Base-by-base conservation (phyloP, 345 rosid species). In the Trapa incisa region DNA sequence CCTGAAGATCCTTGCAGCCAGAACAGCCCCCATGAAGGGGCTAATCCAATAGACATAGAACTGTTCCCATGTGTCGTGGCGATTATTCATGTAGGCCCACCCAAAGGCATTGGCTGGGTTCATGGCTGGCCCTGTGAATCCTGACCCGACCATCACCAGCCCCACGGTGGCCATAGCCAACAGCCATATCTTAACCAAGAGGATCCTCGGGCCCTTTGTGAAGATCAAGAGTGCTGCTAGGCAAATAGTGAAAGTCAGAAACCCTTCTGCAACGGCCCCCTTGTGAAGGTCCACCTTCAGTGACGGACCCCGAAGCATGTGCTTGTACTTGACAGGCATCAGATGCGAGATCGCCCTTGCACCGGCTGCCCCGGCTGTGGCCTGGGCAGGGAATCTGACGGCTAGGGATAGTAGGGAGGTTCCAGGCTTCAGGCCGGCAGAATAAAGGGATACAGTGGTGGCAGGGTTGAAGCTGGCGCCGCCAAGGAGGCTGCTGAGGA, bases 101-200 rank as follows among this genome's bases (percentile, higher is more conserved):
- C 89, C 96, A 66, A 78, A 84, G 2, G 96, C 96, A 76, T 78
- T 84, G 4, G 92, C 92, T 6, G 96, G 96, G 65, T 88, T 88
- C 86, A 88, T 77, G 48, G 86, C 76, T 66, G 92, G 87, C 17
- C 96, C 96, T 0, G 96, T 88, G 71, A 77, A 88, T 22, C 70
- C 61, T 0, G 84, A 73, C 14, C 96, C 96, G 0, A 22, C 29
- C 5, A 72, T 33, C 15, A 86, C 83, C 61, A 86, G 71, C 17
- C 70, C 76, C 41, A 81, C 75, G 0, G 92, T 88, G 7, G 70
- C 68, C 53, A 67, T 43, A 13, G 87, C 81, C 70, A 84, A 67
- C 73, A 86, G 54, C 88, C 84, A 86, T 5, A 79, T 68, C 82
- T 86, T 77, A 68, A 83, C 9, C 65, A 85, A 7, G 1, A 64